Percentiles rank a stretch among this genome's conserved stretches.
phyloP scores from a whole-genome alignment of 106 monocot species.

The Phalaenopsis aphrodite region DNA sequence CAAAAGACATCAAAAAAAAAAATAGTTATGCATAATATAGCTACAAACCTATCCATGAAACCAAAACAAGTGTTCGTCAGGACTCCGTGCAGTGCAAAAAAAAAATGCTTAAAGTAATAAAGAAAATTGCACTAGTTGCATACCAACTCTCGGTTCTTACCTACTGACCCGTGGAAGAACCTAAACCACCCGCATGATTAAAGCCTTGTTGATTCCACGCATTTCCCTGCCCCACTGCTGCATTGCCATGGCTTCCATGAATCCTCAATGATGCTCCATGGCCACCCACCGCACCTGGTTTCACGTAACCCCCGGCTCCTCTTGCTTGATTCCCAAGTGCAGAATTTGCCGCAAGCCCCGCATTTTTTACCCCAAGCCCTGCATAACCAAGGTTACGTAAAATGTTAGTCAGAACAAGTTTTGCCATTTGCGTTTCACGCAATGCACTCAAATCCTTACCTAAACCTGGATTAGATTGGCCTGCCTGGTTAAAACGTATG shows the following conservation, averaged over 20 bases:
- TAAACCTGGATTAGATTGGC: conserved; percentile 38
- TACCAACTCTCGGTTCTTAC: conserved; percentile 9
- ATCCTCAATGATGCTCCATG: conserved; percentile 26
- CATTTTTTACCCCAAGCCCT: conserved; percentile 17
- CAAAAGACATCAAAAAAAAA: not conserved
- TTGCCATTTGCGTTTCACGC: not conserved
- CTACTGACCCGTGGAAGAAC: conserved; percentile 50
- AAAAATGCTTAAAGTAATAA: not conserved
- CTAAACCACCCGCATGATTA: conserved; percentile 37
- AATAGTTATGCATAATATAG: not conserved
- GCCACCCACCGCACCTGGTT: conserved; percentile 18
- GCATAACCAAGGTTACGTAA: conserved; percentile 19
- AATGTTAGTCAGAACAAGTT: not conserved
- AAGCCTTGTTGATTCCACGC: conserved; percentile 20
- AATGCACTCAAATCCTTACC: not conserved
- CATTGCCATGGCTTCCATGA: conserved; percentile 49
- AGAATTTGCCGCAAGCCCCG: conserved; percentile 22
- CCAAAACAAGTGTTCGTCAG: too few species aligned
- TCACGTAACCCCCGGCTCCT: conserved; percentile 15
- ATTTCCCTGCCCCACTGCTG: conserved; percentile 29
- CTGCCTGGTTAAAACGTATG: conserved; percentile 6
- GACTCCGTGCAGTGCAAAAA: too few species aligned
- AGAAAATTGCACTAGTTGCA: not conserved
- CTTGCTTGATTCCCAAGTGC: conserved; percentile 39
- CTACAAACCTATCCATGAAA: not conserved